Percentiles rank a stretch among this genome's conserved stretches.
These are phyloP conservation scores for Leptographium procerum DNA, from an alignment of 2,329 filamentous ascomycete genomes.

Conservation along the genomic window DNA sequence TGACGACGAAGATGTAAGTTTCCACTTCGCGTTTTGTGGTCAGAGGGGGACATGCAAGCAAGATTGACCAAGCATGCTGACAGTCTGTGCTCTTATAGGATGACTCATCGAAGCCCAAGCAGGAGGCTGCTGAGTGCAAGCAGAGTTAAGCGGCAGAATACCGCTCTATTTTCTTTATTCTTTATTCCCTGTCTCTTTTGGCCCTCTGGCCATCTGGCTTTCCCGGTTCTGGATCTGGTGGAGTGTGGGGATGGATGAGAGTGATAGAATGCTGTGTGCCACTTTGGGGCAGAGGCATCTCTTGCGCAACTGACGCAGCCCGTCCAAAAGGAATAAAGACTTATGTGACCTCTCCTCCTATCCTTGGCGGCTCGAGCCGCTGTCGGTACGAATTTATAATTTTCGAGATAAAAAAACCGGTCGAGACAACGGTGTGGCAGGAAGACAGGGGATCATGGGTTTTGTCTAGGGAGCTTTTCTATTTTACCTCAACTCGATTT, in stretches of 20 bases:
- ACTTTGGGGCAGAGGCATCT: background rate
- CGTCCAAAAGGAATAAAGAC: background rate
- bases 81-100: conserved; percentile 41
- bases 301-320: background rate
- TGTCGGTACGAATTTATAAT: background rate
- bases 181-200: background rate
- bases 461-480: background rate
- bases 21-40: background rate
- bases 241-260: background rate
- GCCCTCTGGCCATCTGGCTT: background rate
- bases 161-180: background rate
- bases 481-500: background rate
- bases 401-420: background rate
- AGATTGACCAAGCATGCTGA: background rate
- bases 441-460: background rate
- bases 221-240: background rate
- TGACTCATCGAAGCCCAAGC: conserved; percentile 80
- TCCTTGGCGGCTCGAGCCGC: background rate
- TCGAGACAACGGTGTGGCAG: background rate
- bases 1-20: conserved; percentile 58
- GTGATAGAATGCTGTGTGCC: background rate
- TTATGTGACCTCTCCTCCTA: background rate
- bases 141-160: conserved; percentile 53
- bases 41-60: conserved; percentile 18
- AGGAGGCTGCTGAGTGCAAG: conserved; percentile 92